A percentile compares a stretch with the other conserved stretches of the same genome.
phyloP scores from a whole-genome alignment of 139 green algal species.

The Chlamydomonas eustigma region DNA sequence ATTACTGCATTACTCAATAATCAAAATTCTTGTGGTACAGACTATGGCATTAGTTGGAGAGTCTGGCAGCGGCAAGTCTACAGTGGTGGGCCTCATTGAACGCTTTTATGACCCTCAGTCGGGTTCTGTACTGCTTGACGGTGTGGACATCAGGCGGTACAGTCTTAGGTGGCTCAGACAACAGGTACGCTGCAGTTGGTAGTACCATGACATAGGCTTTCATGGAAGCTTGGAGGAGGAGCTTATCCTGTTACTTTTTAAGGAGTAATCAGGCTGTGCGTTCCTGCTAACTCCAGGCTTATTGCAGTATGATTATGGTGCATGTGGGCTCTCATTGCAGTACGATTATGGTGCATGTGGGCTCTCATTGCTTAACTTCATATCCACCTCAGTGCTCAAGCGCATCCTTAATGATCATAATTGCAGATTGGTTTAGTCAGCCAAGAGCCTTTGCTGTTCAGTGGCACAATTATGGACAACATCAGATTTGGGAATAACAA shows the following conservation, averaged over 20 bases:
- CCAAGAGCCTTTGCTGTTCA: constrained; percentile 92
- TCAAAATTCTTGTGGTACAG: constrained; percentile 52
- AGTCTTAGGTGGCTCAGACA: constrained; percentile 71
- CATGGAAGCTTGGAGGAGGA: constrained; percentile 7
- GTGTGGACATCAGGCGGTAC: constrained; percentile 61
- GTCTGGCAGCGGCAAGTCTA: constrained; percentile 89
- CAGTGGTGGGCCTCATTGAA: constrained; percentile 81
- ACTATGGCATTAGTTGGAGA: constrained; percentile 90
- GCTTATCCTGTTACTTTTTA: too few relatives aligned
- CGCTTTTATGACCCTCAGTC: constrained; percentile 76
- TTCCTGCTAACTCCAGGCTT: too few relatives aligned
- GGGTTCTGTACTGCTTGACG: constrained; percentile 35
- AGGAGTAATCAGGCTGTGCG: too few relatives aligned
- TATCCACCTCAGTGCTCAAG: too few relatives aligned
- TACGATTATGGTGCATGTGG: too few relatives aligned
- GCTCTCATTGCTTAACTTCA: too few relatives aligned
- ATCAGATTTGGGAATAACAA: constrained; percentile 63
- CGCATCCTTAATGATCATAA: not conserved
- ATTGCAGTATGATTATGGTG: too few relatives aligned
- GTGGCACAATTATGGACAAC: constrained; percentile 79
- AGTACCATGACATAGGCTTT: too few relatives aligned
- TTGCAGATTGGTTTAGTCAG: constrained; percentile 65
- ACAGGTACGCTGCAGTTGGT: too few relatives aligned
- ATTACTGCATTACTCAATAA: too few relatives aligned
- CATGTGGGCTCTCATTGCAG: too few relatives aligned